A percentile compares a stretch with the other conserved stretches of the same genome.
phyloP scores from a whole-genome alignment of 1,139 yeast species.

The Yamadazyma triangularis region DNA sequence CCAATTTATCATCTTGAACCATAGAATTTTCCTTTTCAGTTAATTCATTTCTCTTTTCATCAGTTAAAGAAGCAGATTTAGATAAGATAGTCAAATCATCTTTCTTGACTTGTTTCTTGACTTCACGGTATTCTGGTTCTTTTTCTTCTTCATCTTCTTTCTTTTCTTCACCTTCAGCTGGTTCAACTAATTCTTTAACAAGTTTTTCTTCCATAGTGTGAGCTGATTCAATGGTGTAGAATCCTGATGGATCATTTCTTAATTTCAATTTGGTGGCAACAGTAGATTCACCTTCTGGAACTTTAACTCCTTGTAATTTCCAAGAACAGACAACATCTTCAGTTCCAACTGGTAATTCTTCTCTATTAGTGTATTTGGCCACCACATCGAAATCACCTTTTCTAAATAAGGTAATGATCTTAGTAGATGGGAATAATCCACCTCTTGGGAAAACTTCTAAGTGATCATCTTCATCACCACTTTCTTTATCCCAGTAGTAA shows the following conservation, averaged over 20 bases:
- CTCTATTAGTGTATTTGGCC: conserved; percentile 80
- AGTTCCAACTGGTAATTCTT: conserved; percentile 69
- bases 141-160: conserved; percentile 35
- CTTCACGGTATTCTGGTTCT: conserved; percentile 86
- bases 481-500: conserved; percentile 92
- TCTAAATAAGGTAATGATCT: conserved; percentile 92
- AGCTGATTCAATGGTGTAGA: conserved; percentile 90
- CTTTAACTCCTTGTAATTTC: conserved; percentile 81
- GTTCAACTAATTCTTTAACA: conserved; percentile 77
- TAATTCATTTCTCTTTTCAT: conserved; percentile 50
- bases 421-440: conserved; percentile 89
- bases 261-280: conserved; percentile 90
- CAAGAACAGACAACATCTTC: conserved; percentile 73
- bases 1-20: conserved; percentile 89
- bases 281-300: conserved; percentile 69
- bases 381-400: conserved; percentile 81
- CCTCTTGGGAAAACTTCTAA: conserved; percentile 97
- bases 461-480: conserved; percentile 85
- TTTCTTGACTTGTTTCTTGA: conserved; percentile 92
- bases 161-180: conserved; percentile 43
- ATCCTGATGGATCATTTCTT: conserved; percentile 96
- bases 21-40: conserved; percentile 82
- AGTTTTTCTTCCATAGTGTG: conserved; percentile 90
- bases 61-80: conserved; percentile 64
- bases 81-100: conserved; percentile 60